phyloP scores from a whole-genome alignment of 495 filamentous ascomycete genomes.

The Hyaloscypha finlandica region DNA sequence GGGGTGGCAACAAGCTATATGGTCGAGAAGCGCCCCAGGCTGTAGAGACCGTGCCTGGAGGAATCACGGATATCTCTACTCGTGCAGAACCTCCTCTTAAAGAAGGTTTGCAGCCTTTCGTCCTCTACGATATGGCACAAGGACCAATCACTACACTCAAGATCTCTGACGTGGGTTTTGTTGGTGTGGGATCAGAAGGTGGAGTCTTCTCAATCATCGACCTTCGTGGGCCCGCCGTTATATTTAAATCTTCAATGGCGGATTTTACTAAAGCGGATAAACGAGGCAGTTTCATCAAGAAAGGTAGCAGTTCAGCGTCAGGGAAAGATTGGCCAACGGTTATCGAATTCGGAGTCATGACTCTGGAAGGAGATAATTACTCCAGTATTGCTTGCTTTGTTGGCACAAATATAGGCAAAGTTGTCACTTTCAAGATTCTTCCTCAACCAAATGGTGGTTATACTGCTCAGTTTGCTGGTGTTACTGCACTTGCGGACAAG shows the following conservation, averaged over 20 bases:
- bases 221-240: conserved; percentile 84
- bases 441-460: conserved; percentile 69
- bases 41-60: conserved; percentile 50
- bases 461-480: conserved; percentile 69
- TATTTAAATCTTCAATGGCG: conserved; percentile 66
- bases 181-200: conserved; percentile 79
- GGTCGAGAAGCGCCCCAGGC: conserved; percentile 52
- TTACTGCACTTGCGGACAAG: conserved; percentile 64
- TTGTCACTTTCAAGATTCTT: conserved; percentile 87
- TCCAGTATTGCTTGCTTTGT: conserved; percentile 92
- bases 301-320: conserved; percentile 36
- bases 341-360: conserved; percentile 93
- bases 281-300: conserved; percentile 64
- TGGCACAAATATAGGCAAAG: conserved; percentile 79
- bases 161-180: conserved; percentile 88
- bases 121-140: conserved; percentile 78
- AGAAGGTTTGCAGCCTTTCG: conserved; percentile 79
- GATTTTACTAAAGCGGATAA: conserved; percentile 73
- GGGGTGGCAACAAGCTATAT: conserved; percentile 73
- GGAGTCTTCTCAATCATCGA: conserved; percentile 82
- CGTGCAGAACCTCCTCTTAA: conserved; percentile 78
- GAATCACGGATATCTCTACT: conserved; percentile 69
- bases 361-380: conserved; percentile 87
- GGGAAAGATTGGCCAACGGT: conserved; percentile 70
- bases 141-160: conserved; percentile 76